Evolutionary conservation across 2,329 filamentous ascomycete species (phyloP), one percentile per base, ranked within the genome.

Genomic region (Pseudovirgaria hyperparasitica): DNA sequence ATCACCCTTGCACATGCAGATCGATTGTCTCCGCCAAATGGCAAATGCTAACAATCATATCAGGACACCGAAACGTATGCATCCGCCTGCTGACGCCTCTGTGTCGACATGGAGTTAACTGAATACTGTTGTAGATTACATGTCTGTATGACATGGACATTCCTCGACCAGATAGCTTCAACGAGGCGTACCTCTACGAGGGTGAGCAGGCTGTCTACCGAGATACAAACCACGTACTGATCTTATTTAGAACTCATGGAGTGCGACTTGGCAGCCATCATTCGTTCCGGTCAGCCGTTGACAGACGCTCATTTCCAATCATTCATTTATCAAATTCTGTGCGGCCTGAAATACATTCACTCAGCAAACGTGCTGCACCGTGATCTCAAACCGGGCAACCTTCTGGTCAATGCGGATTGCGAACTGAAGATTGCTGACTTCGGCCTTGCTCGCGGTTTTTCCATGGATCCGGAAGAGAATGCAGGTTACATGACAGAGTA

Each of bases 81-180:
- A 28, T 24, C 19, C 22, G 34, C 34, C 27, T 18, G 16, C 25
- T 13, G 22, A 23, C 8, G 12, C 8, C 14, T 9, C 22, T n/a
- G 16, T 19, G 22, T 27, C 22, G 14, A 28, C 42, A 24, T 38
- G 31, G 26, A 31, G 43, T 60, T 69, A 51, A 64, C 44, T 28
- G 29, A 29, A 26, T 9, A 41, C 23, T 22, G 25, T 21, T 23
- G 29, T 39, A 94, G 86, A 98, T 98, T 57, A 96, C 90, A 51
- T 98, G 90, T 58, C 68, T 98, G 37, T 98, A 93, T 57, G 90
- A 98, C 58, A 96, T 98, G 90, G 90, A 98, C 54, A 96, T 98
- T 53, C 90, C 90, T 26, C 74, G 85, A 46, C 87, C 87, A 16
- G 85, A 93, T 35, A 92, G 90, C 64, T 98, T 96, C 67, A 98